Conservation (phyloP, 768 basidiomycete species). For the Hydnum rufescens region DNA sequence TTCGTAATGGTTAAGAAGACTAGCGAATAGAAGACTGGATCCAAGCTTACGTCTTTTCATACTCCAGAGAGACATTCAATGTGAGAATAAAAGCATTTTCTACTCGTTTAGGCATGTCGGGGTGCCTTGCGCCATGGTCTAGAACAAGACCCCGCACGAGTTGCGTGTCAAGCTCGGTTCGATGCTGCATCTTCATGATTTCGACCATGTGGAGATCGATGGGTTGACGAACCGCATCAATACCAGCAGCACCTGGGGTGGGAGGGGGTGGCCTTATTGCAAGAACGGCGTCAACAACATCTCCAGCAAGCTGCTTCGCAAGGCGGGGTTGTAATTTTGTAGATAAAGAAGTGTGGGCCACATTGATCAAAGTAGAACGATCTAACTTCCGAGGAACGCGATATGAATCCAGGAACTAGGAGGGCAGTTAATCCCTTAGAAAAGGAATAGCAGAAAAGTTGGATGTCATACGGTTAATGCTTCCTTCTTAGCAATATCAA, state of each 20-base stretch:
- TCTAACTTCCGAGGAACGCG: conserved; percentile 61
- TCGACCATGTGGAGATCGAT: conserved; percentile 99
- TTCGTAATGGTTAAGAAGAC: conserved; percentile 10
- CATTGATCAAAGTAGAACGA: conserved; percentile 78
- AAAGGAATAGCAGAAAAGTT: background rate
- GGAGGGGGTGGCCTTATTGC: conserved; percentile 54
- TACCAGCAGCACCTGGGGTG: conserved; percentile 29
- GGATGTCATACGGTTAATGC: conserved; percentile 49
- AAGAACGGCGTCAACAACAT: conserved; percentile 88
- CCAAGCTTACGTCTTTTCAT: conserved; percentile 86
- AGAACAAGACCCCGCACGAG: conserved; percentile 87
- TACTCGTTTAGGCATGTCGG: conserved; percentile 97
- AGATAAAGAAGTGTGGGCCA: conserved; percentile 86
- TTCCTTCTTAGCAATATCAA: conserved; percentile 96
- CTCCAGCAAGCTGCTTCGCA: conserved; percentile 73
- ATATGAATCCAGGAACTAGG: conserved; percentile 81
- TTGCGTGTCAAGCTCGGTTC: conserved; percentile 92
- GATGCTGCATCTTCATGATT: conserved; percentile 99
- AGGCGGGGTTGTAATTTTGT: conserved; percentile 74
- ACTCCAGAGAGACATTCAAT: conserved; percentile 92
- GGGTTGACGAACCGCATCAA: conserved; percentile 61
- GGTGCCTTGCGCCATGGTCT: conserved; percentile 93
- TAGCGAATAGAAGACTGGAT: background rate
- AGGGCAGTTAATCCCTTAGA: conserved; percentile 14
- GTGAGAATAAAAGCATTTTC: conserved; percentile 93